Evolutionary conservation across 208 protist genomes (phyloP).

Genomic region (Leishmania tropica): DNA sequence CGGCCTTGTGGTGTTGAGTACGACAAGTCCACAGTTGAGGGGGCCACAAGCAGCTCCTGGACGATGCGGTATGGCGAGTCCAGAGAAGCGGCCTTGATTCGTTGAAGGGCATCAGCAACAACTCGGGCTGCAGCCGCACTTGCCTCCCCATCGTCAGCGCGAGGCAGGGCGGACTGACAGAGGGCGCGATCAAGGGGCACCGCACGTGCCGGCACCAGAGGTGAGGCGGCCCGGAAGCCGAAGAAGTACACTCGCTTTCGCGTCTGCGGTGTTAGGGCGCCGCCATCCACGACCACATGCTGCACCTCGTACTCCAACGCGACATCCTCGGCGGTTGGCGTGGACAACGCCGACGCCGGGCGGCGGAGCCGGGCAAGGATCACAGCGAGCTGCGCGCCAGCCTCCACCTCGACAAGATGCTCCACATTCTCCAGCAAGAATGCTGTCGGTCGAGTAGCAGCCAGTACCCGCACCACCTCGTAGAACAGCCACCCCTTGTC

Average conservation of each 20-base stretch:
- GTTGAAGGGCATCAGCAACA: conserved; percentile 15
- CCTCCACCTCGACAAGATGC: conserved; percentile 57
- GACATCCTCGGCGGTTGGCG: neutral
- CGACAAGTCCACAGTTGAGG: neutral
- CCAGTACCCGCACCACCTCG: conserved; percentile 75
- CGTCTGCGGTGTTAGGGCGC: conserved; percentile 60
- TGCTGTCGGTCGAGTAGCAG: conserved; percentile 32
- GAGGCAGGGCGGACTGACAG: neutral
- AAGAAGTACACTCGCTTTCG: conserved; percentile 71
- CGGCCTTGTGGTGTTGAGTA: neutral
- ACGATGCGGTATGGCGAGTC: conserved; percentile 17
- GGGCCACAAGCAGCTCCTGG: conserved; percentile 15
- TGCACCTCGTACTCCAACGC: conserved; percentile 31
- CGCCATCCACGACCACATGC: conserved; percentile 56
- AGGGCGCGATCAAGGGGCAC: neutral
- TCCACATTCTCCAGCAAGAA: conserved; percentile 91
- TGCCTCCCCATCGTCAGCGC: conserved; percentile 1
- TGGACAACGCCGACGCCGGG: conserved; percentile 6
- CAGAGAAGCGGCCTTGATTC: neutral
- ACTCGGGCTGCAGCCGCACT: conserved; percentile 5
- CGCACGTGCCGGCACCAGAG: neutral
- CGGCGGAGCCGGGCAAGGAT: conserved; percentile 41
- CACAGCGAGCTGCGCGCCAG: conserved; percentile 43
- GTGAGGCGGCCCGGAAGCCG: conserved; percentile 30
- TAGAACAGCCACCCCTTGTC: conserved; percentile 75